These are phyloP conservation scores for Boletus coccyginus DNA, from an alignment of 768 basidiomycete species.

Conservation along the genomic window DNA sequence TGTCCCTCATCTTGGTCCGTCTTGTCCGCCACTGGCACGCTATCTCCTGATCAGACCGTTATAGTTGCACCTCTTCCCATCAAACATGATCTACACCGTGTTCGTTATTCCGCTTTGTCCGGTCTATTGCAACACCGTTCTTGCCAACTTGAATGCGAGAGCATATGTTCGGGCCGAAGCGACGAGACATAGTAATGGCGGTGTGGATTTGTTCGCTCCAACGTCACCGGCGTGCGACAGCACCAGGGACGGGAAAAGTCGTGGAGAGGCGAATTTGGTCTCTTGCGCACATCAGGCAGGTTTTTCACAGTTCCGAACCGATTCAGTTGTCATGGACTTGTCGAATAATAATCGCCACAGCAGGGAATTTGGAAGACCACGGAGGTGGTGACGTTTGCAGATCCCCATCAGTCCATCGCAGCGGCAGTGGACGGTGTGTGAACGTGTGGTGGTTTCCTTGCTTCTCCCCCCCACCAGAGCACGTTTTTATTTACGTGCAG, in stretches of 20 bases:
- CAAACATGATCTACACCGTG: not conserved
- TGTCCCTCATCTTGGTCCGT: constrained; percentile 43
- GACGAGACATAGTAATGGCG: not conserved
- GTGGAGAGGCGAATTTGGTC: not conserved
- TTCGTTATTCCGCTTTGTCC: constrained; percentile 7
- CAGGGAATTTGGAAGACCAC: not conserved
- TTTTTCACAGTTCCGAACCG: not conserved
- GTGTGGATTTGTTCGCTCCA: not conserved
- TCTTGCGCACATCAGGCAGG: not conserved
- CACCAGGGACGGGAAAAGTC: too few relatives aligned
- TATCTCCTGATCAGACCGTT: not conserved
- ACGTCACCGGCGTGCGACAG: too few relatives aligned
- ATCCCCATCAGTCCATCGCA: too few relatives aligned
- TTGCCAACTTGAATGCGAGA: constrained; percentile 10
- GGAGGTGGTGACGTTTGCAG: not conserved
- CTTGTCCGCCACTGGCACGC: constrained; percentile 10
- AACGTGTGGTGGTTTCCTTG: too few relatives aligned
- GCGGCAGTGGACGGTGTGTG: too few relatives aligned
- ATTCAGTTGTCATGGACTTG: not conserved
- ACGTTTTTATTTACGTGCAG: too few relatives aligned
- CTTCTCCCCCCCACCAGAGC: too few relatives aligned
- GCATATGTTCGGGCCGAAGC: constrained; percentile 2
- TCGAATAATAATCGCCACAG: not conserved
- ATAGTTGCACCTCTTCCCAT: not conserved
- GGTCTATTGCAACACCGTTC: constrained; percentile 9